Evolutionary conservation across 192 early-diverging fungal species (phyloP), one percentile per base, ranked within the genome.

Genomic region (Coemansia sp.): DNA sequence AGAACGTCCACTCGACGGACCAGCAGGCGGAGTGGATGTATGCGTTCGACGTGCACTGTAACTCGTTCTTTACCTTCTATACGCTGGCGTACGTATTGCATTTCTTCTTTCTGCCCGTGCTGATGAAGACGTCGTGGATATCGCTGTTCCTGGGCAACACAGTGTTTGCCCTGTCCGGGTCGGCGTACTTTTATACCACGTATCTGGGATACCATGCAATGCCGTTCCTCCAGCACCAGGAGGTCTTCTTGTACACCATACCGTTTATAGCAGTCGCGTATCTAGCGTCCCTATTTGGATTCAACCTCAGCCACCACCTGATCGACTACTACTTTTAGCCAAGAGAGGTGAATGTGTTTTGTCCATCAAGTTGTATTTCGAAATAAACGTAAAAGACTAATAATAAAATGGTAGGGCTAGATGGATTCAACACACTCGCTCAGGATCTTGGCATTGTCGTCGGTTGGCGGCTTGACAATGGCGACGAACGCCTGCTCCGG

Each of bases 41-140:
- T 68, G 90, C 89, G 41, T 94, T 97, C 64, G 96, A 98, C 74
- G 92, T 98, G 13, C 96, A 98, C 62, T 97, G 94, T 82, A 98
- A 98, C 71, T 79, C 94, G 23, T 98, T 97, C 68, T 94, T 96
- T 65, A 89, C 91, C 20, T 84, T 93, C 56, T 97, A 92, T 59
- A 80, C 91, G 47, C 70, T 93, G 14, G 84, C 94, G 15, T 97
- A 98, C 57, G 88, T 95, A 14, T 72, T 94, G 66, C 95, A 97
- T 76, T 92, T 98, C 58, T 94, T 95, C 68, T 92, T 98, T 61
- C 84, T 97, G 55, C 87, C 91, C 37, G 66, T 97, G 44, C 77
- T 98, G 50, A 80, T 84, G 64, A 81, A 85, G 77, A 85, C 87
- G 7, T 86, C 82, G 57, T 94, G 90, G 90, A 84, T 98, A 9